These are phyloP conservation scores for Graphium sp. DNA, from an alignment of 2,329 filamentous ascomycete genomes.

Conservation along the genomic window DNA sequence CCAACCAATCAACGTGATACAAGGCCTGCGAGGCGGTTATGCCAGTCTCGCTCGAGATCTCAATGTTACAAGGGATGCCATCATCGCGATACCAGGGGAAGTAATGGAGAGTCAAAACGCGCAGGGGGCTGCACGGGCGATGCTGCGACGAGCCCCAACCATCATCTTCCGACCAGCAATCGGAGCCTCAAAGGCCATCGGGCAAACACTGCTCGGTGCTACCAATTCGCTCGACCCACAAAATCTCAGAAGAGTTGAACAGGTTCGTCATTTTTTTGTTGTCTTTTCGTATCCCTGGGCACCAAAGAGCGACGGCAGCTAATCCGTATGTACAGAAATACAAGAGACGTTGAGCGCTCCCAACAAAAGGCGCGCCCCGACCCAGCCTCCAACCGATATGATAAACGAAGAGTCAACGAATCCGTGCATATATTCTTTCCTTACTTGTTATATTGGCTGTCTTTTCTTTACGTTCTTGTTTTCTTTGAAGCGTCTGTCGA, in stretches of 20 bases:
- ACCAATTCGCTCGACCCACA: conserved; percentile 80
- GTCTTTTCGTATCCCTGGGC: not conserved
- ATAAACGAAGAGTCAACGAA: conserved; percentile 3
- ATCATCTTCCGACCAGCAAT: conserved; percentile 84
- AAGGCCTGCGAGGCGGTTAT: conserved; percentile 72
- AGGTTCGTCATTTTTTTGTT: conserved; percentile 48
- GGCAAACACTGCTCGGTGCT: conserved; percentile 78
- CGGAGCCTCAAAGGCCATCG: conserved; percentile 74
- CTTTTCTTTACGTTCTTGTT: not conserved
- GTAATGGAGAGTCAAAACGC: conserved; percentile 76
- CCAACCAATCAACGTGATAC: conserved; percentile 76
- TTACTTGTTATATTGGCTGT: not conserved
- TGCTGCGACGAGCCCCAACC: conserved; percentile 73
- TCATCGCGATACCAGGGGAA: conserved; percentile 87
- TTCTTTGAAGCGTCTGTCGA: not conserved
- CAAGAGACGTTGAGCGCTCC: conserved; percentile 20
- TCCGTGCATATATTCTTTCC: conserved; percentile 1
- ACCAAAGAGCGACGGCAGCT: conserved; percentile 2
- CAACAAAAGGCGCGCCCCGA: conserved; percentile 1
- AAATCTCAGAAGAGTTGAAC: conserved; percentile 66
- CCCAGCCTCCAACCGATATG: no score
- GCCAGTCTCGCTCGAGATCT: conserved; percentile 72
- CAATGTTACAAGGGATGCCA: conserved; percentile 72
- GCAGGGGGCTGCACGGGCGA: conserved; percentile 60
- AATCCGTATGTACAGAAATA: conserved; percentile 23